Conservation (phyloP, 2,329 filamentous ascomycete genomes). For the Penicillium thymicola region DNA sequence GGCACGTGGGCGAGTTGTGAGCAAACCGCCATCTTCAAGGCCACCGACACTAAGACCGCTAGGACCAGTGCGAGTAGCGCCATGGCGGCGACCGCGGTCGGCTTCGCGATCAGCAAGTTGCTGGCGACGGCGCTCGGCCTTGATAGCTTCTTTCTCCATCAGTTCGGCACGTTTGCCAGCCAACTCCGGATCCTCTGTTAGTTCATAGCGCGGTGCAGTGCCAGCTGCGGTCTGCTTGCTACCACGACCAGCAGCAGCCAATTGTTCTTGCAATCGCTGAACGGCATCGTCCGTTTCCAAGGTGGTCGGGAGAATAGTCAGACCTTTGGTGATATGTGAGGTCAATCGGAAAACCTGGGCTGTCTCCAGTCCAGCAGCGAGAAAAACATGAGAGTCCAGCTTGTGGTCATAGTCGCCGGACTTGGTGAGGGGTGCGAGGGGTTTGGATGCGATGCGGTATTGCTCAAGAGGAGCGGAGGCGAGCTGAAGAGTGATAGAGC, state of each 20-base stretch:
- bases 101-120: slow-evolving; percentile 55
- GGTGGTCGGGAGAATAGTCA: slow-evolving; percentile 56
- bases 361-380: slow-evolving; percentile 57
- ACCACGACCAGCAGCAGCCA: slow-evolving; percentile 55
- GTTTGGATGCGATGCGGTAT: slow-evolving; percentile 57
- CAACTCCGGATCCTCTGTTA: slow-evolving; percentile 62
- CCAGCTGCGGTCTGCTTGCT: slow-evolving; percentile 51
- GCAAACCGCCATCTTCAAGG: slow-evolving; percentile 55
- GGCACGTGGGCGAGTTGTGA: slow-evolving; percentile 40
- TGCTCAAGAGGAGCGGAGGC: slow-evolving; percentile 60
- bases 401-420: slow-evolving; percentile 51
- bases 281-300: slow-evolving; percentile 59
- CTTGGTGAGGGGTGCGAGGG: slow-evolving; percentile 56
- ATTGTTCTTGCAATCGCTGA: slow-evolving; percentile 58
- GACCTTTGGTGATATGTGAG: slow-evolving; percentile 60
- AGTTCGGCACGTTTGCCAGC: slow-evolving; percentile 58
- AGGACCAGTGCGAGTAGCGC: slow-evolving; percentile 45
- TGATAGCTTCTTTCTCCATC: slow-evolving; percentile 57
- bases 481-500: slow-evolving; percentile 63
- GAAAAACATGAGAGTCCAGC: slow-evolving; percentile 62
- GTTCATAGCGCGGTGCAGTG: slow-evolving; percentile 55
- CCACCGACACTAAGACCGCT: slow-evolving; percentile 55
- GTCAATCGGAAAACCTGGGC: slow-evolving; percentile 59
- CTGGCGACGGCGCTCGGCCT: slow-evolving; percentile 53
- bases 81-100: slow-evolving; percentile 51